Base-by-base conservation (phyloP, 192 early-diverging fungal species). In the Coemansia sp. region DNA sequence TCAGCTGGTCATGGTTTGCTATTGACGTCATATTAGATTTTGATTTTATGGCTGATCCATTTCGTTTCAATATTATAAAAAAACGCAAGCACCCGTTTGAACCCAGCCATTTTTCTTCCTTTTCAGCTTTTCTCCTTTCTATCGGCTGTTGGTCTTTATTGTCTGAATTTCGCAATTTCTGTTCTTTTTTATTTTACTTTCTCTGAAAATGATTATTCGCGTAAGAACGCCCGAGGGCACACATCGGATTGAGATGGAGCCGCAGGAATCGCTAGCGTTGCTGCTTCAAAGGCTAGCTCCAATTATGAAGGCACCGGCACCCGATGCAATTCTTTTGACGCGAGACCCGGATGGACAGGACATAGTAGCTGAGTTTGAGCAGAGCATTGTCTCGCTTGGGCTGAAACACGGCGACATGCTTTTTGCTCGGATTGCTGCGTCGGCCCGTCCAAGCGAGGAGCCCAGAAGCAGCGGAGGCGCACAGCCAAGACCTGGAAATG, bases 381-480 rank as follows among this genome's bases (percentile, higher is more conserved):
- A 55, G 26, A 74, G 67, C 42, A 42, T 78, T 16, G 48, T 62
- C 13, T 67, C 71, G 5, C 66, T 81, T 29, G 72, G 74, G 7
- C 58, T 77, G n/a, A 69, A 71, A 63, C 71, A 81, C 46, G 72
- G 73, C 51, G 70, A 71, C 56, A 74, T 82, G 64, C 48, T 78
- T 18, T 76, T 63, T 71, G 75, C 75, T 21, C 34, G 42, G 13
- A 46, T 75, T 2, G 72, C 70, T 4, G 58, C 69, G 35, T 68
- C 70, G 25, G 63, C 71, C n/a, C 31, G 58, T 42, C 75, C 71
- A 23, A 68, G 74, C 51, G 74, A 60, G 6, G 63, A 63, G 40
- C 72, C 68, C 6, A 30, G 58, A 26, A 39, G 35, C 51, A 53
- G 15, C 33, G 25, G 23, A 7, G 25, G 58, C n/a, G 45, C 58